These are phyloP conservation scores for Allomyces javanicus DNA, from an alignment of 192 early-diverging fungal species.

Conservation along the genomic window DNA sequence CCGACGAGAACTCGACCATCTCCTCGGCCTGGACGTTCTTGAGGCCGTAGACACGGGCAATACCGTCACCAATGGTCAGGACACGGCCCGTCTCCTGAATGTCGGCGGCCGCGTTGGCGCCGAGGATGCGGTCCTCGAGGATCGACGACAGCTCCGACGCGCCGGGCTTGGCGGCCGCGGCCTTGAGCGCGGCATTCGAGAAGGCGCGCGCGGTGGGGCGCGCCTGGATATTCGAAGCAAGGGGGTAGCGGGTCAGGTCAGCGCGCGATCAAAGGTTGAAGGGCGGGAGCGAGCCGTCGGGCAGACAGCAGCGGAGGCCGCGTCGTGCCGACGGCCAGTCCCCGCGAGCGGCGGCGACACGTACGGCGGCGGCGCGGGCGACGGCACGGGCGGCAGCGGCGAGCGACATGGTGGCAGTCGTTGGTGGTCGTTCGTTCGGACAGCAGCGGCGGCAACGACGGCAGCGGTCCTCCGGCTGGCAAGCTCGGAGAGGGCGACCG, in stretches of 20 bases:
- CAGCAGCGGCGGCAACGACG: no score
- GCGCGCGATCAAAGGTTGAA: no score
- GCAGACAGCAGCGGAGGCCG: no score
- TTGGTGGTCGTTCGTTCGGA: not conserved
- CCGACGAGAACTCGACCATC: slow-evolving; percentile 99
- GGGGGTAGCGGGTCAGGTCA: no score
- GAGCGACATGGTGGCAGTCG: not conserved
- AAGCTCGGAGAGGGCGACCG: no score
- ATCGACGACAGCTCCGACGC: slow-evolving; percentile 94
- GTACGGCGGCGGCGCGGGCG: not conserved
- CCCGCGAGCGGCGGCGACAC: not conserved
- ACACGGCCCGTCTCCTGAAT: slow-evolving; percentile 97
- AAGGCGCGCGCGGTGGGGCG: slow-evolving; percentile 12
- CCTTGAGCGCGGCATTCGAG: slow-evolving; percentile 16
- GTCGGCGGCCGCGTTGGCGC: slow-evolving; percentile 60
- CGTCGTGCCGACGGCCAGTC: no score
- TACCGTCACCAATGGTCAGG: slow-evolving; percentile 99
- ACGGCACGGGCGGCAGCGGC: not conserved
- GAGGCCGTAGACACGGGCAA: slow-evolving; percentile 97
- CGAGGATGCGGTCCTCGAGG: slow-evolving; percentile 91
- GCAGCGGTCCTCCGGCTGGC: no score
- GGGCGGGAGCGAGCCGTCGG: no score
- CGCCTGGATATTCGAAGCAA: not conserved
- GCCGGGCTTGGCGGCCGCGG: slow-evolving; percentile 31
- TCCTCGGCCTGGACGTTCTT: slow-evolving; percentile 98